Evolutionary conservation across 2,329 filamentous ascomycete genomes (phyloP).

Genomic region (Emergomyces pasteurianus): DNA sequence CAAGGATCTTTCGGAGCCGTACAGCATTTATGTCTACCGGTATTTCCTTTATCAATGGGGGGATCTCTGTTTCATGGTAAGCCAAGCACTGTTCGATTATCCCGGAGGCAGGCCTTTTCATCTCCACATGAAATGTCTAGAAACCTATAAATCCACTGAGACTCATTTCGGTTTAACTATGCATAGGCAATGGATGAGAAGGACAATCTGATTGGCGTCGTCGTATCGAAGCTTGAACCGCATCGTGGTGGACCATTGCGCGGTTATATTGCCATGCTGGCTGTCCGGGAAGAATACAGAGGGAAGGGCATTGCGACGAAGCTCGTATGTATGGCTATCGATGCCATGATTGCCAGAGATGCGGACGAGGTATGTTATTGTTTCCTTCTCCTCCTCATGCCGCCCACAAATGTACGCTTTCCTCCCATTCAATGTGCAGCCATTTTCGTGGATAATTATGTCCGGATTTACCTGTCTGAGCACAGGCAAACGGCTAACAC

Average conservation of each 20-base stretch:
- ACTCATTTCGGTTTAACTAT: neutral
- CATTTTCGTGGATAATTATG: neutral
- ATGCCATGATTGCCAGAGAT: constrained; percentile 70
- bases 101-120: neutral
- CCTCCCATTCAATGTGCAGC: neutral
- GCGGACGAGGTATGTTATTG: constrained; percentile 59
- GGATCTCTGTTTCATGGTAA: constrained; percentile 89
- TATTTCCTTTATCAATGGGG: constrained; percentile 98
- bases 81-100: neutral
- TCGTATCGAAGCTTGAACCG: constrained; percentile 86
- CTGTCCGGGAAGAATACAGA: constrained; percentile 68
- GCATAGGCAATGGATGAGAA: constrained; percentile 39
- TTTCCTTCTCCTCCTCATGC: neutral
- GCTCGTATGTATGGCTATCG: constrained; percentile 79
- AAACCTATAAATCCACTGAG: neutral
- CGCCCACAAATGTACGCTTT: neutral
- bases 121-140: neutral
- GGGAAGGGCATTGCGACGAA: constrained; percentile 79
- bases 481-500: neutral
- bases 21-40: constrained; percentile 97
- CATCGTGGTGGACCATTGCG: constrained; percentile 77
- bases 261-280: constrained; percentile 97
- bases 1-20: constrained; percentile 92
- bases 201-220: constrained; percentile 62
- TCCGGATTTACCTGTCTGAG: neutral